A percentile compares a stretch with the other conserved stretches of the same genome.
Evolutionary conservation across 116 monocot species (phyloP).

Genomic region (Iris pallida): DNA sequence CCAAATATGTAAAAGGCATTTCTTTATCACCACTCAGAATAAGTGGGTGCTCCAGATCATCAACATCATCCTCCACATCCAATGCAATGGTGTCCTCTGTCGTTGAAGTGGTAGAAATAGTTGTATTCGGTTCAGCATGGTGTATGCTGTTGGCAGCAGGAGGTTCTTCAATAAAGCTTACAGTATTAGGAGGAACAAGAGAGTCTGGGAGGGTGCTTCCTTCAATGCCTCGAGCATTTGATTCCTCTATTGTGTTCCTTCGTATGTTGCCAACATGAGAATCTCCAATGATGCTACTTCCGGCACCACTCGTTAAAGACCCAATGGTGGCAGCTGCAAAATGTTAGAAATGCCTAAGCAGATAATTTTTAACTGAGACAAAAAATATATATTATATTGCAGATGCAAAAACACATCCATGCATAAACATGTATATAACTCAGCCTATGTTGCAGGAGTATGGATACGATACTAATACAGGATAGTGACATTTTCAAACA

Average conservation of each 20-base stretch:
- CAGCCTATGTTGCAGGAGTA: too few species aligned
- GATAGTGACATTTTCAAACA: too few species aligned
- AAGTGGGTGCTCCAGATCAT: slow-evolving; percentile 27
- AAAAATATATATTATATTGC: too few species aligned
- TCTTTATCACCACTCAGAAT: slow-evolving; percentile 50
- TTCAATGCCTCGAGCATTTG: slow-evolving; percentile 9
- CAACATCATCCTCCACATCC: slow-evolving; percentile 16
- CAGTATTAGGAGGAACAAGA: slow-evolving; percentile 1
- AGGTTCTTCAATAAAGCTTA: slow-evolving; percentile 10
- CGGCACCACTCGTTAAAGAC: not conserved
- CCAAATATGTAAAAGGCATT: slow-evolving; percentile 79
- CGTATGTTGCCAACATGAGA: not conserved
- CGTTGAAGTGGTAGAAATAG: slow-evolving; percentile 3
- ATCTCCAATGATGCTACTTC: not conserved
- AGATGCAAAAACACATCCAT: too few species aligned
- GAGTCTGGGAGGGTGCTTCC: slow-evolving; percentile 10
- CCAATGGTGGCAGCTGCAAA: slow-evolving; percentile 5
- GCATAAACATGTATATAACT: too few species aligned
- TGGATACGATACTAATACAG: too few species aligned
- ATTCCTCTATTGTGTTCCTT: slow-evolving; percentile 12
- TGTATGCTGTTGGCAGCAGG: slow-evolving; percentile 7
- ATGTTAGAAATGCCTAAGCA: not conserved
- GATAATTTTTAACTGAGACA: too few species aligned
- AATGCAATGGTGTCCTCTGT: slow-evolving; percentile 10
- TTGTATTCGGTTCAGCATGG: slow-evolving; percentile 13